A percentile compares a stretch with the other conserved stretches of the same genome.
phyloP scores from a whole-genome alignment of 177 flowering plant genomes.

The Vitis hybrid region DNA sequence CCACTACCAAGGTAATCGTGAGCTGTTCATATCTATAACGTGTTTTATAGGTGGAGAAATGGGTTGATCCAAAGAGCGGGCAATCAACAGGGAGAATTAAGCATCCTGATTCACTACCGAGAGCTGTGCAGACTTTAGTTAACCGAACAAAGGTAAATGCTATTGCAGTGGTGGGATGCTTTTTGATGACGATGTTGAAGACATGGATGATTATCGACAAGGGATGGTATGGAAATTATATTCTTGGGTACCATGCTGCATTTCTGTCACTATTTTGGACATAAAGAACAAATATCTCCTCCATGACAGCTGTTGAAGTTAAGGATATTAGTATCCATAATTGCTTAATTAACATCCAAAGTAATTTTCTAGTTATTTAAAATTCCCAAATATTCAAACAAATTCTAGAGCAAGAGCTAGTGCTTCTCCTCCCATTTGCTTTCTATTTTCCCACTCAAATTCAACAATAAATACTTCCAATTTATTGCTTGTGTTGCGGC shows the following conservation, averaged over 20 bases:
- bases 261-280: background rate
- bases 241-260: background rate
- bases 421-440: no score
- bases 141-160: constrained; percentile 58
- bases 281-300: no score
- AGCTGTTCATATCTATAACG: background rate
- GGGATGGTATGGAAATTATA: constrained; percentile 50
- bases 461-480: no score
- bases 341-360: no score
- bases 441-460: no score
- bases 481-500: no score
- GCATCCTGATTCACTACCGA: constrained; percentile 68
- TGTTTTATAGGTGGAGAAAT: constrained; percentile 65
- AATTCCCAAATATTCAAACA: no score
- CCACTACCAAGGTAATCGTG: background rate
- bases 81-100: constrained; percentile 85
- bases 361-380: no score
- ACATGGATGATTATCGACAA: constrained; percentile 66
- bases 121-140: constrained; percentile 62
- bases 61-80: constrained; percentile 75
- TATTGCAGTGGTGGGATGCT: constrained; percentile 88
- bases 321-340: no score
- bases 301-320: no score
- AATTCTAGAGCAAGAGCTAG: no score
- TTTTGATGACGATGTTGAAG: constrained; percentile 81